Evolutionary conservation across 1,284 basidiomycete genomes (phyloP).

Genomic region (Moesziomyces sp.): DNA sequence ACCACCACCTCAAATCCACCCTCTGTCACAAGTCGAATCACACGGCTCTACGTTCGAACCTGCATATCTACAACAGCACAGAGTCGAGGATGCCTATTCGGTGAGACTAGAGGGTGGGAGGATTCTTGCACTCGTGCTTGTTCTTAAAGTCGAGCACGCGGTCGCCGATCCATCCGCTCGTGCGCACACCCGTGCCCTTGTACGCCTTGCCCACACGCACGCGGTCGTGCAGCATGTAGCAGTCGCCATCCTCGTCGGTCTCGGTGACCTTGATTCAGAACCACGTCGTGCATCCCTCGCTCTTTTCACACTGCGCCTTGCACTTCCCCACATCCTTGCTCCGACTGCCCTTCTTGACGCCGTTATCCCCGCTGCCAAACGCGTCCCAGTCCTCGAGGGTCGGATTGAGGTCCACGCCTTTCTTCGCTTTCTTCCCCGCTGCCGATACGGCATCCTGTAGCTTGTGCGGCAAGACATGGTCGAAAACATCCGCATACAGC

Average conservation of each 20-base stretch:
- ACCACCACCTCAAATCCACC: no score
- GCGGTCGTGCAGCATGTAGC: conserved; percentile 23
- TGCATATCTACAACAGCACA: no score
- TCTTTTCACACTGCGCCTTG: conserved; percentile 13
- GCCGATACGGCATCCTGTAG: conserved; percentile 7
- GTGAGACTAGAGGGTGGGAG: conserved; percentile 4
- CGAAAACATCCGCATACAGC: conserved; percentile 26
- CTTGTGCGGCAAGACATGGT: conserved; percentile 9
- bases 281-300: conserved; percentile 25
- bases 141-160: conserved; percentile 17
- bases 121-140: conserved; percentile 19
- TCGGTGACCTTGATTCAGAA: conserved; percentile 27
- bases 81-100: no score
- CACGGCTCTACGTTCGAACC: no score
- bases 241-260: conserved; percentile 11
- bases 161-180: conserved; percentile 30
- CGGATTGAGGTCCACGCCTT: conserved; percentile 15
- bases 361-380: conserved; percentile 7
- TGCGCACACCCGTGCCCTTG: conserved; percentile 15
- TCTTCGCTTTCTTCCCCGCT: not conserved
- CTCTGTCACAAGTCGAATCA: no score
- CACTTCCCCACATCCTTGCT: conserved; percentile 4
- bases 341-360: conserved; percentile 1
- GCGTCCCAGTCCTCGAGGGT: conserved; percentile 24
- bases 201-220: conserved; percentile 25